Percentiles rank a stretch among this genome's conserved stretches.
Conservation (phyloP, 805 yeast genomes). For the Kodamaea kakaduensis region DNA sequence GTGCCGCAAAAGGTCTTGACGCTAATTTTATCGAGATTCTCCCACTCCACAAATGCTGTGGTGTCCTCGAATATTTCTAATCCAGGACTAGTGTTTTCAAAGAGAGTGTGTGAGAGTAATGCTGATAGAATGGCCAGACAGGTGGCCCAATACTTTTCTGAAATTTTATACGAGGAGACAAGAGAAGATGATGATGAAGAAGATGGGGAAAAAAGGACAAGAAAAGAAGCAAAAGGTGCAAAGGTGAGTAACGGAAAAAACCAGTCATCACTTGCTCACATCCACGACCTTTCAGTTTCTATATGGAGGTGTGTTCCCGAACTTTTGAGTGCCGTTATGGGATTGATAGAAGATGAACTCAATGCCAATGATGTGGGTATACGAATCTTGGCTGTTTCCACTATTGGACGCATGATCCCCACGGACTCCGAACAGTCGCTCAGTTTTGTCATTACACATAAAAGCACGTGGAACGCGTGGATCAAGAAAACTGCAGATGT, state of each 20-base stretch:
- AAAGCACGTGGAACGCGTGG: slow-evolving; percentile 67
- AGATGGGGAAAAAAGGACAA: no score
- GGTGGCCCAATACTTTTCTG: slow-evolving; percentile 76
- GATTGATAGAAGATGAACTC: slow-evolving; percentile 74
- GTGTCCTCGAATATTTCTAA: slow-evolving; percentile 31
- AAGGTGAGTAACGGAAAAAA: slow-evolving; percentile 35
- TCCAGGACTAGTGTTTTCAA: slow-evolving; percentile 62
- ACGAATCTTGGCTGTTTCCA: slow-evolving; percentile 64
- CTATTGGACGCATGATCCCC: slow-evolving; percentile 62
- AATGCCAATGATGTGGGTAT: slow-evolving; percentile 63
- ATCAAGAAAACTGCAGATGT: slow-evolving; percentile 69
- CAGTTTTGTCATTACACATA: slow-evolving; percentile 56
- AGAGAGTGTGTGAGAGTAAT: slow-evolving; percentile 65
- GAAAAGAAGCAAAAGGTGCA: slow-evolving; percentile 3
- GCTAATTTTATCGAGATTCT: slow-evolving; percentile 60
- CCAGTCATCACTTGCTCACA: slow-evolving; percentile 8
- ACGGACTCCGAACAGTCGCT: slow-evolving; percentile 34
- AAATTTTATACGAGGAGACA: slow-evolving; percentile 55
- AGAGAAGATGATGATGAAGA: slow-evolving; percentile 19
- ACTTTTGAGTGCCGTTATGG: slow-evolving; percentile 66
- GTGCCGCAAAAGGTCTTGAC: slow-evolving; percentile 60
- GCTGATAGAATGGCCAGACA: slow-evolving; percentile 71
- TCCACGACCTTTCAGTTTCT: slow-evolving; percentile 60
- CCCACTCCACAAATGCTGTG: slow-evolving; percentile 15
- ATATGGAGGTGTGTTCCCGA: slow-evolving; percentile 81